Base-by-base conservation (phyloP, 805 yeast species). In the Metschnikowia cubensis region DNA sequence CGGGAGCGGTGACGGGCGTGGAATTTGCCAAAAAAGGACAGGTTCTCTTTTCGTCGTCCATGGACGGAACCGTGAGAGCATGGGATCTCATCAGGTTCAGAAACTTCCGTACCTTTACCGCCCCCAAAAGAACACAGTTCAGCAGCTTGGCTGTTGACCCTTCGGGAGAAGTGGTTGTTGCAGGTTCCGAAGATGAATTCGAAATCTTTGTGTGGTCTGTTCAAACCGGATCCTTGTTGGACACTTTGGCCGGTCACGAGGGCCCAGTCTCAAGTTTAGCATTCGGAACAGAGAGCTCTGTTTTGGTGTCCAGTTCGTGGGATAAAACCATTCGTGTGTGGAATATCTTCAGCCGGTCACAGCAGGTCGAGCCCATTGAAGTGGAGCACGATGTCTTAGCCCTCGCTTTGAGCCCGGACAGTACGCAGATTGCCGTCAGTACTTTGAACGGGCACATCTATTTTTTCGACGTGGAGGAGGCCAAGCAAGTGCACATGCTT, bases 151-250 rank as follows among this genome's bases (percentile, higher is more conserved):
- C 98, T 0, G 96, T 90, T 39, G 99, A 94, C 67, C 96, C 98
- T 29, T 86, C 96, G 62, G 99, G 98, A 32, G 99, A 94, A 68
- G 84, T 94, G 46, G 94, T 94, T 2, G 90, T 94, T 62, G 99
- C 97, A 3, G 97, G 97, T 1, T 87, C 97, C 3, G 75, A 84
- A 39, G 97, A 91, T 63, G 86, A 85, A 54, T 94, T 84, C 68
- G 96, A 88, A 50, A 87, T 94, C 51, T 91, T 87, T 63, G 89
- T 94, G 33, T 94, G 99, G 99, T 89, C 96, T 5, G 97, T 94
- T 1, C 98, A 94, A 72, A 91, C 97, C 0, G 85, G 96, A 1
- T 97, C 91, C 65, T 72, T 94, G 43, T 77, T 94, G 48, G 99
- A 94, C 63, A 79, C 88, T 14, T 74, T 94, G 45, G 74, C 91